A percentile compares a stretch with the other conserved stretches of the same genome.
These are phyloP conservation scores for Cystobasidium sp. DNA, from an alignment of 1,284 basidiomycete genomes.

Conservation along the genomic window DNA sequence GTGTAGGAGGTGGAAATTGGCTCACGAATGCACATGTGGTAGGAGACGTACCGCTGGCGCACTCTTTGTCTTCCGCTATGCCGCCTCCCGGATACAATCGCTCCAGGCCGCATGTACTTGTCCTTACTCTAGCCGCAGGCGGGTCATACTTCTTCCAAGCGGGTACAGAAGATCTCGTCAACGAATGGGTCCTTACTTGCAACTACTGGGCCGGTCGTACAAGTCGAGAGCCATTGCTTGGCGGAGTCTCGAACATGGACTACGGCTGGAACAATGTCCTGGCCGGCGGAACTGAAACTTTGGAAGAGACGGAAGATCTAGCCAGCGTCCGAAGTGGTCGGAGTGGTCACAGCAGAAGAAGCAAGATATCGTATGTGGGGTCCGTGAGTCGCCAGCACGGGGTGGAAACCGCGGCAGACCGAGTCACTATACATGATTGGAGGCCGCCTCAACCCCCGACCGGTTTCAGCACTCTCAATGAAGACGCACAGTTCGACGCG, in stretches of 20 bases:
- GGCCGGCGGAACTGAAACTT: conserved; percentile 59
- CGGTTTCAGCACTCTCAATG: conserved; percentile 81
- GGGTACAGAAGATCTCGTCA: conserved; percentile 93
- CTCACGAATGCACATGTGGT: conserved; percentile 84
- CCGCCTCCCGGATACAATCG: conserved; percentile 90
- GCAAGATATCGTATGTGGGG: conserved; percentile 37
- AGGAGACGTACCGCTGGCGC: conserved; percentile 79
- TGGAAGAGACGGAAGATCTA: conserved; percentile 46
- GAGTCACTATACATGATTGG: conserved; percentile 90
- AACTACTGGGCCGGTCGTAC: conserved; percentile 97
- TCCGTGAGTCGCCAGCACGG: conserved; percentile 23
- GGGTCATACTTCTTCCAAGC: conserved; percentile 96
- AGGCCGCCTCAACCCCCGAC: conserved; percentile 81
- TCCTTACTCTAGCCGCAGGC: conserved; percentile 84
- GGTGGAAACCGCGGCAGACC: conserved; percentile 60
- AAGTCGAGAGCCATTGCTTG: conserved; percentile 88
- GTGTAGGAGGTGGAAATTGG: conserved; percentile 88
- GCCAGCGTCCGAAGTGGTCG: conserved; percentile 48
- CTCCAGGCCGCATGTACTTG: conserved; percentile 89
- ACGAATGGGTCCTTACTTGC: conserved; percentile 97
- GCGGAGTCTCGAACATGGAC: conserved; percentile 98
- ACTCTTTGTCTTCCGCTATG: conserved; percentile 82
- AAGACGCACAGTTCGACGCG: conserved; percentile 87
- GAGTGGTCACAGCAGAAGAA: conserved; percentile 43
- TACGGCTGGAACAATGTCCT: conserved; percentile 90